These are phyloP conservation scores for Aphanomyces astaci DNA, from an alignment of 352 stramenopile genomes.

Conservation along the genomic window DNA sequence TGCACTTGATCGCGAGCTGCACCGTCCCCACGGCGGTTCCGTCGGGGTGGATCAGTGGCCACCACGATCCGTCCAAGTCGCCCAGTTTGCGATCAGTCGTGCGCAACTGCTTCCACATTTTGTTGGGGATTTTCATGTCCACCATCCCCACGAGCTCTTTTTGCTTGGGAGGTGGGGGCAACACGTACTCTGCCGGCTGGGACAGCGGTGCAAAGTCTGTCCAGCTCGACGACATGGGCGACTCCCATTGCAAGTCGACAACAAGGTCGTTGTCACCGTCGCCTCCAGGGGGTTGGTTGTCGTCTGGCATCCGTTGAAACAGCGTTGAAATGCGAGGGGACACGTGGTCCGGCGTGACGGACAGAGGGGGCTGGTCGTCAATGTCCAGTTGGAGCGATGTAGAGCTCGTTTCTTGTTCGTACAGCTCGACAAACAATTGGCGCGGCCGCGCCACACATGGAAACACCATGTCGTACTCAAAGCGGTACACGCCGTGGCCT, in stretches of 20 bases:
- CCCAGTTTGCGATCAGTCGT: conserved; percentile 55
- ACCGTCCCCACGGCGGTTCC: conserved; percentile 72
- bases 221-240: background rate
- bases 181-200: background rate
- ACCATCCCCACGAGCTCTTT: conserved; percentile 53
- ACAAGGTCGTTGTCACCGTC: background rate
- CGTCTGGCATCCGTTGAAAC: background rate
- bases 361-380: background rate
- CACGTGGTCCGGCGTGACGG: conserved; percentile 7
- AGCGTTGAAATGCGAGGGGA: background rate
- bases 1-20: conserved; percentile 73
- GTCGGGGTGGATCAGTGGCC: conserved; percentile 70
- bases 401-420: background rate
- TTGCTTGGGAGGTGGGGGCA: conserved; percentile 27
- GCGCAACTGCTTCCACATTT: conserved; percentile 69
- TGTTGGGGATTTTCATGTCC: conserved; percentile 77
- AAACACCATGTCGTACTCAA: background rate
- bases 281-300: background rate
- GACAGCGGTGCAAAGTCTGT: background rate
- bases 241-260: background rate
- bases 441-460: background rate
- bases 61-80: conserved; percentile 72
- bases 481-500: conserved; percentile 9
- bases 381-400: background rate
- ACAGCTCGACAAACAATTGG: background rate